Conservation (phyloP, 306 rosid genomes). For the Fragaria iinumae region DNA sequence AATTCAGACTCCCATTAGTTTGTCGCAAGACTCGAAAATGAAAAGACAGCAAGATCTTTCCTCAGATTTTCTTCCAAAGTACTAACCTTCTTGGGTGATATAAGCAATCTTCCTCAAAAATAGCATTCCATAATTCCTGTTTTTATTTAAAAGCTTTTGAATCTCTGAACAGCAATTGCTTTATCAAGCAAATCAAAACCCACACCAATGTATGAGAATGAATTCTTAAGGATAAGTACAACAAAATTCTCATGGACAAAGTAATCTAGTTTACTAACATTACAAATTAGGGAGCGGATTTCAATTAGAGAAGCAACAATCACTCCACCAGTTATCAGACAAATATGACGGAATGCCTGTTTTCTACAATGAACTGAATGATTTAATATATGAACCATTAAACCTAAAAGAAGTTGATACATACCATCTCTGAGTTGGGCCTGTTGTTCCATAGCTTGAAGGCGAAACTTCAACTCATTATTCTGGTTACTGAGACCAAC, state of each 20-base stretch:
- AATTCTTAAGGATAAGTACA: neutral
- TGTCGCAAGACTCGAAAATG: neutral
- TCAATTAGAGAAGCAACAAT: neutral
- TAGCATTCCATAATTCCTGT: neutral
- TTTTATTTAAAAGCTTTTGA: neutral
- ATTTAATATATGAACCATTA: neutral
- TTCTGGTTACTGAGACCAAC: conserved; percentile 88
- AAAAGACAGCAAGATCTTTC: neutral
- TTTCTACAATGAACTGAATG: neutral
- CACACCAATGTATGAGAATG: neutral
- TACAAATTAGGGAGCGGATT: neutral
- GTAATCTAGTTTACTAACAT: neutral
- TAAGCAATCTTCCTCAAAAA: neutral
- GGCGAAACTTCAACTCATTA: conserved; percentile 92
- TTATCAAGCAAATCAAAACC: neutral
- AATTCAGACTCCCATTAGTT: neutral
- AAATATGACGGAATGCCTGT: neutral
- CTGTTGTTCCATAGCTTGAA: conserved; percentile 98
- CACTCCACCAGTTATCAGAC: neutral
- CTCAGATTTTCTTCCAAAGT: neutral
- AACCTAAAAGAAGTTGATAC: neutral
- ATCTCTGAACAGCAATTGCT: neutral
- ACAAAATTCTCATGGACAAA: neutral
- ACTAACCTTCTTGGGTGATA: neutral
- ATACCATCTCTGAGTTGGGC: conserved; percentile 96